These are phyloP conservation scores for Orobanche coerulescens DNA, from an alignment of 257 asterid genomes.

Conservation along the genomic window DNA sequence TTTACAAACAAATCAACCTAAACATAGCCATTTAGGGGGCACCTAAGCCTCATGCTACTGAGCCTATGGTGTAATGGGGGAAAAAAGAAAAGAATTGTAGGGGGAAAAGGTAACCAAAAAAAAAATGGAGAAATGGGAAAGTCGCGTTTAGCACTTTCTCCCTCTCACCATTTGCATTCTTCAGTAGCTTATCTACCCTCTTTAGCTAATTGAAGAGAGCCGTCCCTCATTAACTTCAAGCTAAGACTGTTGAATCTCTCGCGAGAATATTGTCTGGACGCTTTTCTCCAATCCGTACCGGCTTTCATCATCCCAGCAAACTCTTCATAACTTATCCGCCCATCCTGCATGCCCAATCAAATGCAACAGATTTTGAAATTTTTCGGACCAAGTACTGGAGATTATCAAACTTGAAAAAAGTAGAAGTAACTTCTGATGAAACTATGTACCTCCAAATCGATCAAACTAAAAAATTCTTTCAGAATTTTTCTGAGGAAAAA, in stretches of 20 bases:
- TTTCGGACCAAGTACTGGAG: background rate
- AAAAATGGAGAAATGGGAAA: background rate
- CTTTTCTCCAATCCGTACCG: conserved; percentile 48
- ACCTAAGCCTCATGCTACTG: background rate
- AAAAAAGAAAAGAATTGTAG: too few species aligned
- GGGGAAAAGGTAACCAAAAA: background rate
- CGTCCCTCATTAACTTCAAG: conserved; percentile 34
- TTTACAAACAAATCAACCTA: conserved; percentile 25
- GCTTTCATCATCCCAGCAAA: conserved; percentile 43
- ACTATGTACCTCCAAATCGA: too few species aligned
- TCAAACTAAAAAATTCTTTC: too few species aligned
- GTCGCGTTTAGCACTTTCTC: background rate
- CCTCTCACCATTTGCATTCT: background rate
- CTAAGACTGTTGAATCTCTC: conserved; percentile 42
- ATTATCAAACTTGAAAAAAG: background rate
- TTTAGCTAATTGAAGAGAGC: conserved; percentile 24
- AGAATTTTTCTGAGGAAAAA: too few species aligned
- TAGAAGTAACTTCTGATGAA: background rate
- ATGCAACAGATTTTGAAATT: background rate
- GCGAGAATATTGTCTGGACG: conserved; percentile 41
- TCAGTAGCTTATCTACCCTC: conserved; percentile 25
- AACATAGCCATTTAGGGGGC: background rate
- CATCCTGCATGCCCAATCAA: conserved; percentile 30
- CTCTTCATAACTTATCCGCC: conserved; percentile 40
- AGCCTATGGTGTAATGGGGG: conserved; percentile 4